These are phyloP conservation scores for Colletotrichum zoysiae DNA, from an alignment of 2,329 filamentous ascomycete genomes.

Conservation along the genomic window DNA sequence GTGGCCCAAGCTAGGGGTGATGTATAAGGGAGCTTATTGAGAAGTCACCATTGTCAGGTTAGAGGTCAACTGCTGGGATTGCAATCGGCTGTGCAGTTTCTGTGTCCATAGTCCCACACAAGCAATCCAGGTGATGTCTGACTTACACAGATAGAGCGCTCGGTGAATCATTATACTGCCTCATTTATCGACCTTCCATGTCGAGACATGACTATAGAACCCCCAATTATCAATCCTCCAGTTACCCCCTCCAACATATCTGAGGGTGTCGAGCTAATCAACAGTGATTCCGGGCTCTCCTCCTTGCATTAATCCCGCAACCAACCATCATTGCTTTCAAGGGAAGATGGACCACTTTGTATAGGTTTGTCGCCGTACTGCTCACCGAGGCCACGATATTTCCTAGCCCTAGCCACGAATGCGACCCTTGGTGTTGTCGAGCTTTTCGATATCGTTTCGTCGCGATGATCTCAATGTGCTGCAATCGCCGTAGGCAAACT, in stretches of 20 bases:
- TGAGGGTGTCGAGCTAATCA: no score
- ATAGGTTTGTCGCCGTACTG: conserved; percentile 10
- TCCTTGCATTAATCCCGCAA: not conserved
- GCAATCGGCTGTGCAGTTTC: not conserved
- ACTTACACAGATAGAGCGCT: not conserved
- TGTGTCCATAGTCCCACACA: no score
- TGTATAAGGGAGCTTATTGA: no score
- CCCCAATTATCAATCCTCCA: not conserved
- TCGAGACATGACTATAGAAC: not conserved
- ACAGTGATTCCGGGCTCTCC: not conserved
- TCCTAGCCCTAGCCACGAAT: conserved; percentile 21
- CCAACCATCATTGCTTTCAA: not conserved
- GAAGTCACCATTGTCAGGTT: no score
- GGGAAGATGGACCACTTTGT: conserved; percentile 19
- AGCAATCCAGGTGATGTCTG: not conserved
- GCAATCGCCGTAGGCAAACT: conserved; percentile 2
- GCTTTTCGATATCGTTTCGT: conserved; percentile 8
- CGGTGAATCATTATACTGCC: not conserved
- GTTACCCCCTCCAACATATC: not conserved
- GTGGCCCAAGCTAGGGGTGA: no score
- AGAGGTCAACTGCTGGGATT: not conserved
- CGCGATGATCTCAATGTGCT: conserved; percentile 19
- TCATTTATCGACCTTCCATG: not conserved
- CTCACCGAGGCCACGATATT: conserved; percentile 1
- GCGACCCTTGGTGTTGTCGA: conserved; percentile 19